Conservation (phyloP, 2,329 filamentous ascomycete genomes). For the Myriangium duriaei region DNA sequence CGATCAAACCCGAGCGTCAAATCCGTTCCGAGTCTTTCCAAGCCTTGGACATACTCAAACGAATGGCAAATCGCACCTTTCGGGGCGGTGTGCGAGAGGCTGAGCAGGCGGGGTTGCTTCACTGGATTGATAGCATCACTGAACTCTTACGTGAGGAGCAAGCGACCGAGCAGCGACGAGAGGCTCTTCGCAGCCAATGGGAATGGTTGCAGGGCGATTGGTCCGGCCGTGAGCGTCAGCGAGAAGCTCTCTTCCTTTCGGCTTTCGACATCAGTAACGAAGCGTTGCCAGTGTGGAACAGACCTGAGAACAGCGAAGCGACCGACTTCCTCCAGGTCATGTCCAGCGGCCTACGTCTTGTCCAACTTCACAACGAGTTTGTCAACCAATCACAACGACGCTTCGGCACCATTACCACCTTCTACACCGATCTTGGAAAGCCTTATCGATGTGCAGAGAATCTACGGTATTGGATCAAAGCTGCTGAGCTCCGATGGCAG, state of each 20-base stretch:
- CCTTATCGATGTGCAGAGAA: constrained; percentile 92
- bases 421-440: constrained; percentile 86
- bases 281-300: constrained; percentile 52
- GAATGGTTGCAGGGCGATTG: constrained; percentile 67
- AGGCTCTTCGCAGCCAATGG: constrained; percentile 43
- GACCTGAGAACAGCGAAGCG: constrained; percentile 42
- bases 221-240: constrained; percentile 58
- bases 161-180: constrained; percentile 61
- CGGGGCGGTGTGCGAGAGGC: constrained; percentile 66
- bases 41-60: constrained; percentile 82
- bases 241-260: constrained; percentile 69
- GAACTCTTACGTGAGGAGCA: constrained; percentile 66
- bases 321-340: constrained; percentile 63
- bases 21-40: constrained; percentile 73
- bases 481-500: constrained; percentile 88
- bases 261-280: constrained; percentile 53
- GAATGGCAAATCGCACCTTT: constrained; percentile 81
- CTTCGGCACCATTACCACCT: constrained; percentile 79
- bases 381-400: constrained; percentile 73
- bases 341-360: constrained; percentile 66
- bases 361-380: constrained; percentile 79
- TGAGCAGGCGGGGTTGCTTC: constrained; percentile 62
- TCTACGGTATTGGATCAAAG: constrained; percentile 90
- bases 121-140: constrained; percentile 70
- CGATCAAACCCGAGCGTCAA: constrained; percentile 76